A percentile compares a stretch with the other conserved stretches of the same genome.
These are phyloP conservation scores for Ogataea dorogensis DNA, from an alignment of 805 yeast genomes.

Conservation along the genomic window DNA sequence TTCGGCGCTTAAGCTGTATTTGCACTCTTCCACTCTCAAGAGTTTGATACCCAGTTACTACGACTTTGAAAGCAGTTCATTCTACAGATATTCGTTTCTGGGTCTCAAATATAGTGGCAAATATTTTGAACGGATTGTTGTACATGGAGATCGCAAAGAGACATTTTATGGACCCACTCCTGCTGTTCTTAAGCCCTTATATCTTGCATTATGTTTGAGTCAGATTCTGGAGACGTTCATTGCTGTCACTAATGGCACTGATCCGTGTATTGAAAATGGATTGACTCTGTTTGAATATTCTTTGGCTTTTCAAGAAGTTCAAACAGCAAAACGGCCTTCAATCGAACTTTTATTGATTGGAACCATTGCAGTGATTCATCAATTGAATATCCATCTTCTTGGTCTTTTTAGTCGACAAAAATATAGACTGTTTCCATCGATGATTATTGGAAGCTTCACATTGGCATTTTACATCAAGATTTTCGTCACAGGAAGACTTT, in stretches of 20 bases:
- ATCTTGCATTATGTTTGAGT: conserved; percentile 55
- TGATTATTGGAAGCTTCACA: conserved; percentile 54
- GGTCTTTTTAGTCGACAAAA: conserved; percentile 52
- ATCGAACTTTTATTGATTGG: conserved; percentile 51
- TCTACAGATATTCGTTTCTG: conserved; percentile 27
- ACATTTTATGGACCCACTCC: conserved; percentile 42
- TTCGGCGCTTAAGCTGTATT: conserved; percentile 29
- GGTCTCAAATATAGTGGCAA: conserved; percentile 26
- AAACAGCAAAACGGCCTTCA: conserved; percentile 48
- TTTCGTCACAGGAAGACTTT: conserved; percentile 40
- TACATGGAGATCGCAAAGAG: conserved; percentile 19
- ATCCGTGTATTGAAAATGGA: conserved; percentile 63
- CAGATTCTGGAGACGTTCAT: conserved; percentile 67
- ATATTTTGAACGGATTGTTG: conserved; percentile 18
- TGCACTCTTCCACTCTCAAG: conserved; percentile 13
- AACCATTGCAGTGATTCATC: conserved; percentile 56
- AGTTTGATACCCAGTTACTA: conserved; percentile 21
- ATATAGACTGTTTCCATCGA: conserved; percentile 62
- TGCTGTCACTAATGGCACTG: conserved; percentile 52
- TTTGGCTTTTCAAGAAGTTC: conserved; percentile 71
- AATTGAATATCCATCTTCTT: conserved; percentile 60
- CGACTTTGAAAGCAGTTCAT: conserved; percentile 24
- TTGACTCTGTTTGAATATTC: conserved; percentile 75
- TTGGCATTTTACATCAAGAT: conserved; percentile 46
- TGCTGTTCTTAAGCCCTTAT: conserved; percentile 56